Evolutionary conservation across 495 filamentous ascomycete species (phyloP).

Genomic region (Trichoderma virens): DNA sequence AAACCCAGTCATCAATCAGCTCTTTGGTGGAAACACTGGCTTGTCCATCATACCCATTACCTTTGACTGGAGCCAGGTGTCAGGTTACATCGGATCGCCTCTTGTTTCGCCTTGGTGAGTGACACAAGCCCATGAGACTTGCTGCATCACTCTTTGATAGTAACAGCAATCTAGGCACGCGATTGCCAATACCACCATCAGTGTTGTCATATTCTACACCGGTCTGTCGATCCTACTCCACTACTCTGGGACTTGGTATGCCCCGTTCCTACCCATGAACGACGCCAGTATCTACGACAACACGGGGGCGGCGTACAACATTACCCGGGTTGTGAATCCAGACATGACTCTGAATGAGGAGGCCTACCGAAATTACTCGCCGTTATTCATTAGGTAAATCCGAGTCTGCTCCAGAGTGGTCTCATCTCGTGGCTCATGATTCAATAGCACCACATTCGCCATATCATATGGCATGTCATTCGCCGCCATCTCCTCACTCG

Average conservation of each 20-base stretch:
- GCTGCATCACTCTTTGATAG: not conserved
- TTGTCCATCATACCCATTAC: constrained; percentile 54
- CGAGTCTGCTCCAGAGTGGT: not conserved
- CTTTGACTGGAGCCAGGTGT: constrained; percentile 59
- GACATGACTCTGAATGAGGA: constrained; percentile 44
- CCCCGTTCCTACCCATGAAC: constrained; percentile 49
- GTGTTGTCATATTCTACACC: constrained; percentile 49
- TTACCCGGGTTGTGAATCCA: constrained; percentile 42
- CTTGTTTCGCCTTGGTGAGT: constrained; percentile 50
- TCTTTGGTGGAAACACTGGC: constrained; percentile 59
- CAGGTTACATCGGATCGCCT: constrained; percentile 50
- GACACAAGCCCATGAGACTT: not conserved
- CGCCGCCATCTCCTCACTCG: constrained; percentile 57
- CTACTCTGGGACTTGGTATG: constrained; percentile 61
- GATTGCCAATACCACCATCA: constrained; percentile 55
- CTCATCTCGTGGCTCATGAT: not conserved
- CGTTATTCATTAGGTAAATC: constrained; percentile 48
- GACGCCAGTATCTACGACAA: constrained; percentile 57
- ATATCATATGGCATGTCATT: constrained; percentile 64
- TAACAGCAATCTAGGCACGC: constrained; percentile 30
- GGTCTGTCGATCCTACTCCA: constrained; percentile 43
- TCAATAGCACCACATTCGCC: constrained; percentile 48
- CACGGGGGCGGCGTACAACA: constrained; percentile 48
- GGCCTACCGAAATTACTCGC: constrained; percentile 54
- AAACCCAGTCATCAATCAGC: constrained; percentile 59